Evolutionary conservation across 306 rosid genomes (phyloP).

Genomic region (Abrus pulchellus): DNA sequence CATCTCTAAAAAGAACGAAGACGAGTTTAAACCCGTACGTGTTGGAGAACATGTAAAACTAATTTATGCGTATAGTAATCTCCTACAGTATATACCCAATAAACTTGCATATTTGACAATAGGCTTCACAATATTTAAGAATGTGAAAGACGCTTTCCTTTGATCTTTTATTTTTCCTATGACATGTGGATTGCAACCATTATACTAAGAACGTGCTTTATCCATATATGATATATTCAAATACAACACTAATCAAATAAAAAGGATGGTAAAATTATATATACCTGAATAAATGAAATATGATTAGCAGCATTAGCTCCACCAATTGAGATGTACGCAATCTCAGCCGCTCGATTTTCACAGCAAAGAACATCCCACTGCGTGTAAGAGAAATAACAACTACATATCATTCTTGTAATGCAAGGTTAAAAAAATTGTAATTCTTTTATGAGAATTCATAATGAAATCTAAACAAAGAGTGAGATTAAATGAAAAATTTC

Average conservation of each 20-base stretch:
- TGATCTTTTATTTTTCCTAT: too few species aligned
- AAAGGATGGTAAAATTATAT: not conserved
- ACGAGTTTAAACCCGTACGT: not conserved
- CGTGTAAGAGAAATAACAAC: not conserved
- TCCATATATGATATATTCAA: not conserved
- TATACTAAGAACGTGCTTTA: too few species aligned
- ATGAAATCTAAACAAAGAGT: too few species aligned
- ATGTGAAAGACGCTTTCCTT: too few species aligned
- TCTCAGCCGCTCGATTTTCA: conserved; percentile 52
- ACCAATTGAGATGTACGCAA: conserved; percentile 55
- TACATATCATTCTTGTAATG: not conserved
- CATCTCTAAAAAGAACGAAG: not conserved
- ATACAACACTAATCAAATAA: not conserved
- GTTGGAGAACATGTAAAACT: not conserved
- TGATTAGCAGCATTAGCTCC: conserved; percentile 42
- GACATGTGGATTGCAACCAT: too few species aligned
- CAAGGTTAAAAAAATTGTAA: not conserved
- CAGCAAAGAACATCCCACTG: conserved; percentile 71
- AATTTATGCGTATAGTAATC: not conserved
- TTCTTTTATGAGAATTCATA: too few species aligned
- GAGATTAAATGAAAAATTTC: too few species aligned
- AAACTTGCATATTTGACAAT: too few species aligned
- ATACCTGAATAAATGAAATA: conserved; percentile 47
- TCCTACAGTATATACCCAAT: too few species aligned
- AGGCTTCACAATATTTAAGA: too few species aligned